Conservation (phyloP, 805 yeast species). For the Barnettozyma wickerhamii region DNA sequence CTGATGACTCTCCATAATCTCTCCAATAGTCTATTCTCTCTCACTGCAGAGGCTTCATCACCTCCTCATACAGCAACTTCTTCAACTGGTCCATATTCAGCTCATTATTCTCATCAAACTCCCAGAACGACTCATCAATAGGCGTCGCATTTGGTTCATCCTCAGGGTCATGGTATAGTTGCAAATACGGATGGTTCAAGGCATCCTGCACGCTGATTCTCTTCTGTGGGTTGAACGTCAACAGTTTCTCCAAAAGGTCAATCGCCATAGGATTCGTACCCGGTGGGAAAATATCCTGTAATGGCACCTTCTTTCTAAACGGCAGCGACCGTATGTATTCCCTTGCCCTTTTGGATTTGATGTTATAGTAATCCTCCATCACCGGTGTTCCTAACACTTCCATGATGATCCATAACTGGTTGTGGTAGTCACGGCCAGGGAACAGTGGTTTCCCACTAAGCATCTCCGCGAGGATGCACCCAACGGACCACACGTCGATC, state of each 20-base stretch:
- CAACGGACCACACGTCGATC: conserved; percentile 78
- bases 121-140: conserved; percentile 36
- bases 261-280: conserved; percentile 43
- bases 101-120: conserved; percentile 44
- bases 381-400: conserved; percentile 71
- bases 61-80: conserved; percentile 73
- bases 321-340: conserved; percentile 72
- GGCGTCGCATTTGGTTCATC: conserved; percentile 57
- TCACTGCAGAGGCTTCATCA: conserved; percentile 45
- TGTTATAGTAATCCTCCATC: conserved; percentile 67
- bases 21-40: not conserved
- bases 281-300: conserved; percentile 45
- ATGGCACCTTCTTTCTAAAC: conserved; percentile 52
- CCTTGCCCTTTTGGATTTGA: conserved; percentile 70
- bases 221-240: conserved; percentile 71
- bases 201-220: conserved; percentile 75
- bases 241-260: conserved; percentile 63
- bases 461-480: conserved; percentile 74
- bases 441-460: conserved; percentile 54
- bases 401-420: conserved; percentile 62
- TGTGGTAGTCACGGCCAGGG: conserved; percentile 72
- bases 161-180: conserved; percentile 62
- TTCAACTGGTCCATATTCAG: conserved; percentile 70
- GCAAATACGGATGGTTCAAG: conserved; percentile 66
- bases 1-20: not conserved